These are phyloP conservation scores for Phytopythium delawarense DNA, from an alignment of 352 stramenopile species.

Conservation along the genomic window DNA sequence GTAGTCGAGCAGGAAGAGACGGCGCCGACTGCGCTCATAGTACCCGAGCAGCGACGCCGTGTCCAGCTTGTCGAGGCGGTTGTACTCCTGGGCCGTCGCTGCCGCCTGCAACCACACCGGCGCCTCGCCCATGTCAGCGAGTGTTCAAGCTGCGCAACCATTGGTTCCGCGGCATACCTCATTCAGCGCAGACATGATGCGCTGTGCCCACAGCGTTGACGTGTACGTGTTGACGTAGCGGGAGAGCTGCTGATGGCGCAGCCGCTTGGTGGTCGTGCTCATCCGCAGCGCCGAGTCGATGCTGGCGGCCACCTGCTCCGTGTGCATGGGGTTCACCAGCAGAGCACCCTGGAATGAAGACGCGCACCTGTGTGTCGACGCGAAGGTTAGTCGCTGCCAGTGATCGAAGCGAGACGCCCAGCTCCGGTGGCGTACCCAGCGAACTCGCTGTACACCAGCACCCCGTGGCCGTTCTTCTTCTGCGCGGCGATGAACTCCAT, in stretches of 20 bases:
- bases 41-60: constrained; percentile 76
- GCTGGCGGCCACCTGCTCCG: constrained; percentile 83
- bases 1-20: constrained; percentile 85
- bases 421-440: constrained; percentile 45
- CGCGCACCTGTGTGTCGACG: constrained; percentile 33
- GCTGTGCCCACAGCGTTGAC: constrained; percentile 78
- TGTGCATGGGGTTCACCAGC: constrained; percentile 88
- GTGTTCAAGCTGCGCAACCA: not conserved
- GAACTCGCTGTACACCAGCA: constrained; percentile 91
- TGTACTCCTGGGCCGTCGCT: constrained; percentile 80
- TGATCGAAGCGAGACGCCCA: constrained; percentile 12
- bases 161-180: constrained; percentile 21
- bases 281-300: constrained; percentile 84
- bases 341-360: constrained; percentile 86
- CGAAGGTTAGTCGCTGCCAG: constrained; percentile 15
- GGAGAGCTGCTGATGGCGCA: constrained; percentile 81
- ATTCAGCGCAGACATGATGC: constrained; percentile 81
- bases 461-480: constrained; percentile 77
- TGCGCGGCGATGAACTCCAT: constrained; percentile 90
- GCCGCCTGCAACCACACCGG: constrained; percentile 27
- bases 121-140: not conserved
- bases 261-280: constrained; percentile 83
- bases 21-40: constrained; percentile 78
- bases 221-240: constrained; percentile 90
- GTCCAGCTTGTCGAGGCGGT: constrained; percentile 82